Conservation (phyloP, 768 basidiomycete species). For the Fistulinella prunicolor region DNA sequence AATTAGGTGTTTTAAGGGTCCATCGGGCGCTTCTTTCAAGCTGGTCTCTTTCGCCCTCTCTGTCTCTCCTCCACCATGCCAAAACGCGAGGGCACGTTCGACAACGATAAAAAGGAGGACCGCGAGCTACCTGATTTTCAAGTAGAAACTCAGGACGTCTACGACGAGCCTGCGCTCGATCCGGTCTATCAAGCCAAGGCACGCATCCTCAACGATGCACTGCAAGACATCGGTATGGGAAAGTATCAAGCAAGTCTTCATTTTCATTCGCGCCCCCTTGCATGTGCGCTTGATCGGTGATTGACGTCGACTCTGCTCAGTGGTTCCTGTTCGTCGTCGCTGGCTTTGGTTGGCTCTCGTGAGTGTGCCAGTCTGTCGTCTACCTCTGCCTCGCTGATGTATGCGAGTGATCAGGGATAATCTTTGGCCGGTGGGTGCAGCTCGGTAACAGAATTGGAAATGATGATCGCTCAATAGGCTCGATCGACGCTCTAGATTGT, state of each 20-base stretch:
- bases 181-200: slow-evolving; percentile 60
- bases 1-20: no score
- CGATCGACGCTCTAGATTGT: slow-evolving; percentile 43
- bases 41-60: no score
- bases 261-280: neutral
- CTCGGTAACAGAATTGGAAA: neutral
- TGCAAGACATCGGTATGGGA: slow-evolving; percentile 72
- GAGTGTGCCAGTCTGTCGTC: slow-evolving; percentile 26
- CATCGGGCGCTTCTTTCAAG: neutral
- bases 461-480: neutral
- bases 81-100: neutral
- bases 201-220: slow-evolving; percentile 52
- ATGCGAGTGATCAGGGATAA: slow-evolving; percentile 48
- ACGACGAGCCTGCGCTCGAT: slow-evolving; percentile 38
- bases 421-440: slow-evolving; percentile 61
- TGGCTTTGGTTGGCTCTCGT: slow-evolving; percentile 78
- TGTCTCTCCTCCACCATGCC: slow-evolving; percentile 18
- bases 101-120: slow-evolving; percentile 3
- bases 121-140: neutral
- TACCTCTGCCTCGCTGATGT: slow-evolving; percentile 1
- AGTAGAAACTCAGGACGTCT: slow-evolving; percentile 23
- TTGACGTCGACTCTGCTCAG: slow-evolving; percentile 30
- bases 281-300: neutral
- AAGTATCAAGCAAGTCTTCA: slow-evolving; percentile 51
- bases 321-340: slow-evolving; percentile 63